These are phyloP conservation scores for Mycena olivaceomarginata DNA, from an alignment of 768 basidiomycete genomes.

Conservation along the genomic window DNA sequence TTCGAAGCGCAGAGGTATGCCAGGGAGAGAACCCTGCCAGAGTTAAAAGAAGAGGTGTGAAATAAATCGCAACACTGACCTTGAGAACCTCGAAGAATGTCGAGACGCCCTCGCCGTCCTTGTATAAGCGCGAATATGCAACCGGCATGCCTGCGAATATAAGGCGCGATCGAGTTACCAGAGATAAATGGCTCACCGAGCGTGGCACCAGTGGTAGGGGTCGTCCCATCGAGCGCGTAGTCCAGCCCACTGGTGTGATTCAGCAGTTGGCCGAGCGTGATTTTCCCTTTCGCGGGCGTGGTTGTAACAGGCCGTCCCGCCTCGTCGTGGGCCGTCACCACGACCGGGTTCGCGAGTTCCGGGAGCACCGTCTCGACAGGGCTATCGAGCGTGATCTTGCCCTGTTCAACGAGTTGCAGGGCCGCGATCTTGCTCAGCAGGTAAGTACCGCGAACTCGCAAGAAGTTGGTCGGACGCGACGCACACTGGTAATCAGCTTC, in stretches of 20 bases:
- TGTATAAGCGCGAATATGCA: conserved; percentile 25
- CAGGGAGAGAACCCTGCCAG: conserved; percentile 49
- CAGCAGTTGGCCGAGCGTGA: conserved; percentile 52
- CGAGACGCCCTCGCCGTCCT: conserved; percentile 8
- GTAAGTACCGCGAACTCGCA: background rate
- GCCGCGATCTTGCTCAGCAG: conserved; percentile 48
- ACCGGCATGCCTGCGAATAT: background rate
- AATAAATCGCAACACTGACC: background rate
- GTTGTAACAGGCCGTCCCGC: conserved; percentile 21
- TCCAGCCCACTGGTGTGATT: conserved; percentile 56
- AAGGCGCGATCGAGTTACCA: background rate
- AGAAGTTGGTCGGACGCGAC: background rate
- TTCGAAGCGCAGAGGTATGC: conserved; percentile 51
- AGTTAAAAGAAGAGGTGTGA: background rate
- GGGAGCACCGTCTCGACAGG: conserved; percentile 51
- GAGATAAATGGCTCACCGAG: background rate
- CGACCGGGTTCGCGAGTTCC: conserved; percentile 50
- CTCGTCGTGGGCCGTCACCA: conserved; percentile 45
- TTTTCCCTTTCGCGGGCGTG: conserved; percentile 47
- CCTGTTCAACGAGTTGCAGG: conserved; percentile 54
- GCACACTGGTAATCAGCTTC: conserved; percentile 31
- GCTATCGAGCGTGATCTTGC: conserved; percentile 49
- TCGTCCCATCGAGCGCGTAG: conserved; percentile 42
- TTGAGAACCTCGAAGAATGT: conserved; percentile 30
- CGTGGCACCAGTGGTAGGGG: background rate